Evolutionary conservation across 2,329 filamentous ascomycete genomes (phyloP), one percentile per base, ranked within the genome.

Genomic region (Thelonectria olida): DNA sequence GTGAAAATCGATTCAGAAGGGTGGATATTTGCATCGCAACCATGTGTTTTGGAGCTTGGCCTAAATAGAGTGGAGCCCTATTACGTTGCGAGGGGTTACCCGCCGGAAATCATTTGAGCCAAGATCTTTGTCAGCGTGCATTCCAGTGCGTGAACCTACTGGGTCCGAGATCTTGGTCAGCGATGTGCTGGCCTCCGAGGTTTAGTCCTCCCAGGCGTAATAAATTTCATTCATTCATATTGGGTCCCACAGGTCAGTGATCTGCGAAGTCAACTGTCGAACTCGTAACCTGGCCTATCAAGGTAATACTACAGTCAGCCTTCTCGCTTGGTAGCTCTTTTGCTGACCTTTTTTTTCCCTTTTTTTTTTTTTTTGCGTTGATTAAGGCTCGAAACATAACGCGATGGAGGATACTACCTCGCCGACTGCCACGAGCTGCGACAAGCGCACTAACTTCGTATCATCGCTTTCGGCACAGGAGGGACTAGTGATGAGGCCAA

Each of bases 401-500:
- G 39, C 39, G 39, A 47, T 28, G 42, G 42, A 27, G 42, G 22
- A 47, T 27, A n/a, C 42, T 47, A n/a, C 6, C 42, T 47, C 42
- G 42, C 42, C 23, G 22, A 27, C 22, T 9, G 42, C 42, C 22
- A 47, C 23, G 42, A 47, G 23, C 9, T 27, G 42, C 42, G 42
- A 47, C 22, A 47, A 47, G 42, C 42, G 23, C 42, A 47, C 15
- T 5, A 13, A 47, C 42, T 17, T 27, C 42, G 23, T 22, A 47
- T 27, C 42, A 47, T 27, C 42, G 23, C 15, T 27, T 25, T 12
- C 12, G 12, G 7, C 42, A 47, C 7, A 47, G 42, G 23, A 47
- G 42, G 23, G 23, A 47, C 15, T 2, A n/a, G 42, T 47, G 42
- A 83, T 85, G 67, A 88, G 88, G 68, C 86, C 88, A 17, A 92